A percentile compares a stretch with the other conserved stretches of the same genome.
Conservation (phyloP, 352 stramenopile species). For the Phytophthora pini region DNA sequence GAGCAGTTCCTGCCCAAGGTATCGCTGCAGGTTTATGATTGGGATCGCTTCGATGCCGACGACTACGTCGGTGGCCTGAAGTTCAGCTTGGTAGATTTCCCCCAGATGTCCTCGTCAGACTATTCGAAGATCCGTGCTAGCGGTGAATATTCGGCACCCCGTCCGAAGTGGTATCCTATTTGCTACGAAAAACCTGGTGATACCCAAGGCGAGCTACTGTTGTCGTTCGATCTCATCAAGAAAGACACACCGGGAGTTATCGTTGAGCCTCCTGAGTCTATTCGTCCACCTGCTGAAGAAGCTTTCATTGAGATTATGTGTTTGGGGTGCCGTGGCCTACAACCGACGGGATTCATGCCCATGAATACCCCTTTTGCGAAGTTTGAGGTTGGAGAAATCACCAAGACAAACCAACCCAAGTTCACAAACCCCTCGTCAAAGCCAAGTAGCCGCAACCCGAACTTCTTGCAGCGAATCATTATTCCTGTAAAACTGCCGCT, state of each 20-base stretch:
- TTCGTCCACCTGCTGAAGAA: constrained; percentile 64
- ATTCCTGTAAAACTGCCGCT: constrained; percentile 85
- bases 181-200: constrained; percentile 62
- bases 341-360: constrained; percentile 82
- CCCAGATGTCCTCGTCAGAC: constrained; percentile 58
- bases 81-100: constrained; percentile 66
- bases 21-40: constrained; percentile 79
- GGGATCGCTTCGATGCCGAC: constrained; percentile 74
- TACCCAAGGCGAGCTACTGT: constrained; percentile 76
- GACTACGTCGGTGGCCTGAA: constrained; percentile 74
- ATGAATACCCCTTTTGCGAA: constrained; percentile 88
- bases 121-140: constrained; percentile 59
- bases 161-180: constrained; percentile 80
- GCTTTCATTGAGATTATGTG: constrained; percentile 85
- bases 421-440: constrained; percentile 82
- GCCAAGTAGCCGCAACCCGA: constrained; percentile 82
- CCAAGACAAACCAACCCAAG: constrained; percentile 62
- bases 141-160: constrained; percentile 62
- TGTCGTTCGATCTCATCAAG: constrained; percentile 80
- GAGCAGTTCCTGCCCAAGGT: constrained; percentile 72
- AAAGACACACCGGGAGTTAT: constrained; percentile 68
- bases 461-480: constrained; percentile 89
- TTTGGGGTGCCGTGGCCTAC: constrained; percentile 76
- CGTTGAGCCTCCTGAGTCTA: constrained; percentile 66
- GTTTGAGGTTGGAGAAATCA: constrained; percentile 83